A percentile compares a stretch with the other conserved stretches of the same genome.
Evolutionary conservation across 2,329 filamentous ascomycete species (phyloP).

Genomic region (Fusarium sp.): DNA sequence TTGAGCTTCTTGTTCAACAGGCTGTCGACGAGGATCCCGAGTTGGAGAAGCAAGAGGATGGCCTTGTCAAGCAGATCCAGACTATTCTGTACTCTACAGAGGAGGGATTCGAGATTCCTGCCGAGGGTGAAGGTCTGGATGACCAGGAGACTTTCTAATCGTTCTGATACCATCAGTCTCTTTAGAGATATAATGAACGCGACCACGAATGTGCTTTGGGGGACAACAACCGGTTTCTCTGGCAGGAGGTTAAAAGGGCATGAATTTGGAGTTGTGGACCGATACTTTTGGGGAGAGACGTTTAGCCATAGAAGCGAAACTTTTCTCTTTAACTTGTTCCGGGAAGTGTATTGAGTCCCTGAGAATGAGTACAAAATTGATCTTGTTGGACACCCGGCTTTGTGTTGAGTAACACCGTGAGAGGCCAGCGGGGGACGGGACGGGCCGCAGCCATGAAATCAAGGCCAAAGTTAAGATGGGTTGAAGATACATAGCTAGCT

Average conservation of each 20-base stretch:
- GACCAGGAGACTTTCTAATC: conserved; percentile 83
- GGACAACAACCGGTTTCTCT: conserved; percentile 26
- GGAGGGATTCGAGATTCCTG: conserved; percentile 89
- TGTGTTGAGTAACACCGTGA: conserved; percentile 8
- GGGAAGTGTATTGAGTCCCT: conserved; percentile 22
- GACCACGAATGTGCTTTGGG: conserved; percentile 42
- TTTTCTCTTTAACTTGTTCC: conserved; percentile 36
- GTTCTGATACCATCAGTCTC: conserved; percentile 19
- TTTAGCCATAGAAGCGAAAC: conserved; percentile 42
- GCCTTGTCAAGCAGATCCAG: conserved; percentile 95
- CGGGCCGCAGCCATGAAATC: conserved; percentile 27
- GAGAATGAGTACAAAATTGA: conserved; percentile 31
- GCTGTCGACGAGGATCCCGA: conserved; percentile 93
- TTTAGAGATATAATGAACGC: conserved; percentile 42
- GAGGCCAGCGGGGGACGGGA: conserved; percentile 4
- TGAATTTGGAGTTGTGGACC: conserved; percentile 45
- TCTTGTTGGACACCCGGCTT: conserved; percentile 32
- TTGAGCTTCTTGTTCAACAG: conserved; percentile 92
- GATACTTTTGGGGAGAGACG: conserved; percentile 35
- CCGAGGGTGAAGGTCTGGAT: conserved; percentile 75
- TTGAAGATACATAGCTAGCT: neutral
- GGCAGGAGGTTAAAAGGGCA: conserved; percentile 38
- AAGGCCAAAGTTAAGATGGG: conserved; percentile 2
- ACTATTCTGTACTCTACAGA: conserved; percentile 97
- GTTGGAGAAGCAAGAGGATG: conserved; percentile 92